Evolutionary conservation across 305 asterid species (phyloP), one percentile per base, ranked within the genome.

Genomic region (Rubia peregrina): DNA sequence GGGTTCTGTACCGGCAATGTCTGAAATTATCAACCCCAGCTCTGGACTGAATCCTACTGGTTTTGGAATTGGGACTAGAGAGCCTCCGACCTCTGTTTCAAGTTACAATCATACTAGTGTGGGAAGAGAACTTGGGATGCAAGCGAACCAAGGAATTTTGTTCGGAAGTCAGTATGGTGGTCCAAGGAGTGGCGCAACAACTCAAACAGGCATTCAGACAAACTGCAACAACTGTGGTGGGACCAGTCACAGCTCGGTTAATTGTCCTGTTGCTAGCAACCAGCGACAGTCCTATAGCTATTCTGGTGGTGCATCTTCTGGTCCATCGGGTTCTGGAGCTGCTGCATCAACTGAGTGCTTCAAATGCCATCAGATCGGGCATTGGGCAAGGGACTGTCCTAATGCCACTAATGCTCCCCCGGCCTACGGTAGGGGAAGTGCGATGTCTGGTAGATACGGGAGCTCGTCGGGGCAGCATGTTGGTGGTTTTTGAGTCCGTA

Each of bases 351-450:
- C 83, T 2, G 91, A 89, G 76, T 92, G 98, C 79, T 89, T 43
- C 71, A 92, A 92, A 73, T 92, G 97, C 76, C 90, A 88, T 76
- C 88, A 90, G 74, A 1, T 36, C n/a, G 98, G 98, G 48, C 98
- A 92, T 73, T 88, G 93, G 96, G 93, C 97, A 3, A 86, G 76
- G 70, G 94, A 93, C 74, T 93, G 98, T 77, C 97, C 97, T 6
- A 76, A 78, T 13, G 62, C 62, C 33, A 61, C 53, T 79, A 82
- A 72, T 75, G 83, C 67, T 24, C 83, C 88, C 71, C 83, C 91
- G 5, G 85, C 95, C 17, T 83, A 86, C 69, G 90, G 90, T 43
- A 71, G 75, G 61, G 78, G 74, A 60, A 78, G 72, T 73, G 80
- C 14, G 7, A 71, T 76, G 8, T 49, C 86, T 12, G 91, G 90